These are phyloP conservation scores for Mycena belliarum DNA, from an alignment of 768 basidiomycete genomes.

Conservation along the genomic window DNA sequence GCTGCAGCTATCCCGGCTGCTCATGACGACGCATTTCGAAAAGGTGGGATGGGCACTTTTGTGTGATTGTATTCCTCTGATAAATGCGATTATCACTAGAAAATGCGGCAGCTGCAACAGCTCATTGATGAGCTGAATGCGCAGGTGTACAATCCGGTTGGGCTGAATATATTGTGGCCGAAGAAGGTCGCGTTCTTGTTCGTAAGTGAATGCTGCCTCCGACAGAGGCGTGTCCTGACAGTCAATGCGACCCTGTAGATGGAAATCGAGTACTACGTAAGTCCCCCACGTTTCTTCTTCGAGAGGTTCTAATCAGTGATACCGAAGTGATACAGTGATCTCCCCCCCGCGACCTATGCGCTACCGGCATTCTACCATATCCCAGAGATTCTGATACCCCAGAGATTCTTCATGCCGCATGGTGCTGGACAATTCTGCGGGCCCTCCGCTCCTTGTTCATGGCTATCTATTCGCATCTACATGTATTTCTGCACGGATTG, in stretches of 20 bases:
- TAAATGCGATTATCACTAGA: conserved; percentile 44
- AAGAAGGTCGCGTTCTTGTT: conserved; percentile 85
- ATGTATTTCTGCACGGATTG: conserved; percentile 8
- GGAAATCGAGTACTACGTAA: conserved; percentile 93
- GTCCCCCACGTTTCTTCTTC: conserved; percentile 33
- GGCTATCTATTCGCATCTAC: conserved; percentile 17
- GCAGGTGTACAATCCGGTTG: conserved; percentile 79
- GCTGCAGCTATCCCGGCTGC: conserved; percentile 74
- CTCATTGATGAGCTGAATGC: conserved; percentile 71
- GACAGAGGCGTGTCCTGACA: conserved; percentile 9
- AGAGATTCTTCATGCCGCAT: not conserved
- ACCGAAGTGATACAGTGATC: conserved; percentile 16
- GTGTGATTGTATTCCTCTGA: not conserved
- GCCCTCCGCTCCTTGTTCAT: not conserved
- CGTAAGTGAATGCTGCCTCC: conserved; percentile 49
- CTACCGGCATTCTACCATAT: conserved; percentile 12
- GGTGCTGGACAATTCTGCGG: not conserved
- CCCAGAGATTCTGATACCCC: too few species aligned
- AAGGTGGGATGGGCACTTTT: conserved; percentile 49
- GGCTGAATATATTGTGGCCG: conserved; percentile 88
- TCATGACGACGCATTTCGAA: conserved; percentile 77
- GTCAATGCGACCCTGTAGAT: conserved; percentile 48
- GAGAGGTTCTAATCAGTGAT: conserved; percentile 11
- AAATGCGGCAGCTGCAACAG: conserved; percentile 67
- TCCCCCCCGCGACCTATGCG: not conserved